These are phyloP conservation scores for Lasiodiplodia hormozganensis DNA, from an alignment of 2,329 filamentous ascomycete species.

Conservation along the genomic window DNA sequence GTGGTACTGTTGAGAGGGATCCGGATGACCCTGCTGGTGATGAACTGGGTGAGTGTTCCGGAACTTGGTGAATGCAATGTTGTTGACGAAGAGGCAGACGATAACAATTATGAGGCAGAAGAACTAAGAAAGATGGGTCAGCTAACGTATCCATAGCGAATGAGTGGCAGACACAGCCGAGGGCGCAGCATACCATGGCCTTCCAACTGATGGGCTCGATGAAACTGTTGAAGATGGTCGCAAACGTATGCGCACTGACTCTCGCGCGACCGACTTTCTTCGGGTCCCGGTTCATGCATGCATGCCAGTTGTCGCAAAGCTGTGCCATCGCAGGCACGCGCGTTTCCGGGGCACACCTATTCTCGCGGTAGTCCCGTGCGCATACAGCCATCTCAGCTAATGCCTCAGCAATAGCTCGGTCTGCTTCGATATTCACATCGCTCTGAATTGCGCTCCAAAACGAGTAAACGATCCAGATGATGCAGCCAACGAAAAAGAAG, in stretches of 20 bases:
- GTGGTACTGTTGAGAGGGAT: constrained; percentile 31
- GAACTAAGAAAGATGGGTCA: constrained; percentile 49
- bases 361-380: constrained; percentile 74
- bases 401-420: constrained; percentile 71
- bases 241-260: constrained; percentile 85
- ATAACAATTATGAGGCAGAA: constrained; percentile 58
- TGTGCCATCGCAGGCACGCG: constrained; percentile 75
- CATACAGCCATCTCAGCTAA: constrained; percentile 77
- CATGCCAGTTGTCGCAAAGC: constrained; percentile 80
- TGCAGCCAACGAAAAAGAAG: constrained; percentile 63
- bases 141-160: neutral
- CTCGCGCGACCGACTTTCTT: constrained; percentile 78
- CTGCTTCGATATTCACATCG: constrained; percentile 76
- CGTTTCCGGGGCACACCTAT: constrained; percentile 72
- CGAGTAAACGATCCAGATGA: constrained; percentile 71
- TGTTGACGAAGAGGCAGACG: constrained; percentile 62
- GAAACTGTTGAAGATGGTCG: constrained; percentile 92
- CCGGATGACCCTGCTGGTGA: constrained; percentile 18
- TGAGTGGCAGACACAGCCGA: neutral
- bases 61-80: constrained; percentile 66
- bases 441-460: constrained; percentile 73
- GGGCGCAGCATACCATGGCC: constrained; percentile 63
- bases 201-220: constrained; percentile 91
- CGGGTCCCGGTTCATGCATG: constrained; percentile 87
- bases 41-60: constrained; percentile 46